Conservation (phyloP, 495 filamentous ascomycete genomes). For the Letharia lupina region DNA sequence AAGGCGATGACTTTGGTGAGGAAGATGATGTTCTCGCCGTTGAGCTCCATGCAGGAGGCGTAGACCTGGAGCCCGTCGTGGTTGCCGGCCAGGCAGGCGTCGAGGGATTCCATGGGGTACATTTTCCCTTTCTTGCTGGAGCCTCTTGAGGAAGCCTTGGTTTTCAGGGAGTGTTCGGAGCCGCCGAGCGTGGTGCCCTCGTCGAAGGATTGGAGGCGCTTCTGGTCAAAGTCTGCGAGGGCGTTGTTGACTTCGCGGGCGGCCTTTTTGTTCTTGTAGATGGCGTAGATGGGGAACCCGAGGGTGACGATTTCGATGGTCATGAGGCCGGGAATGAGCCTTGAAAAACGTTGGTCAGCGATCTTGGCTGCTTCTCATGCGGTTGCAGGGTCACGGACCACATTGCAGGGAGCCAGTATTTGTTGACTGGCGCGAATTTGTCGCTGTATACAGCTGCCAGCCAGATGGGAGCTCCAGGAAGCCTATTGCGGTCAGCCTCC, state of each 20-base stretch:
- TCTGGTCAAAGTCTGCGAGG: constrained; percentile 34
- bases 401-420: constrained; percentile 44
- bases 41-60: constrained; percentile 54
- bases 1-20: constrained; percentile 48
- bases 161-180: background rate
- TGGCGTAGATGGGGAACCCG: constrained; percentile 48
- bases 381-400: constrained; percentile 35
- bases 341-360: constrained; percentile 17
- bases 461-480: constrained; percentile 59
- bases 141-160: background rate
- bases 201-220: constrained; percentile 28
- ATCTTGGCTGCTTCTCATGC: background rate
- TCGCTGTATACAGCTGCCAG: constrained; percentile 51
- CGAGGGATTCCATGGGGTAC: constrained; percentile 51
- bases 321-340: constrained; percentile 46
- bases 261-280: constrained; percentile 30
- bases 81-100: constrained; percentile 47
- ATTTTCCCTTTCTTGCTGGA: constrained; percentile 27
- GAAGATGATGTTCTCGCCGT: constrained; percentile 60
- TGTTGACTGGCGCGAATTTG: constrained; percentile 44
- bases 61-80: constrained; percentile 49
- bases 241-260: constrained; percentile 31
- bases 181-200: constrained; percentile 24
- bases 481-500: constrained; percentile 30
- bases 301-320: constrained; percentile 46